Evolutionary conservation across 768 basidiomycete species (phyloP).

Genomic region (Lactifluus subvellereus): DNA sequence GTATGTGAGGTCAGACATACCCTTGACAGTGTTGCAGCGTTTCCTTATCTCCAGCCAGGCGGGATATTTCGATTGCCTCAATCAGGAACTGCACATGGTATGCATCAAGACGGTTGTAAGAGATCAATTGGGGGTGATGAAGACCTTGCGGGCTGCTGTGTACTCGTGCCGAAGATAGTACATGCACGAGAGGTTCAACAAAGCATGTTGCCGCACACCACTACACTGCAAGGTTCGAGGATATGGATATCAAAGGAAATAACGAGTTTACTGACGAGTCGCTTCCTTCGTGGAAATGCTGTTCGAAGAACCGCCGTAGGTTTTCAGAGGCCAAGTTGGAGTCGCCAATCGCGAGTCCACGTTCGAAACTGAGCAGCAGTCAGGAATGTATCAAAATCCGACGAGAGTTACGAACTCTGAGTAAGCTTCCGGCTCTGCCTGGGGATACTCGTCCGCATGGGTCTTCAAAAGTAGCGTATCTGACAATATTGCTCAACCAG

Average conservation of each 20-base stretch:
- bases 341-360: slow-evolving; percentile 58
- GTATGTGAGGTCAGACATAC: slow-evolving; percentile 32
- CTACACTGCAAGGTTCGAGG: slow-evolving; percentile 34
- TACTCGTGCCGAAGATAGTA: slow-evolving; percentile 68
- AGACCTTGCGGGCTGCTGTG: slow-evolving; percentile 62
- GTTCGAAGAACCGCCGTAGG: slow-evolving; percentile 76
- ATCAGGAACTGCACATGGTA: slow-evolving; percentile 47
- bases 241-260: neutral
- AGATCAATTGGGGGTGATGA: neutral
- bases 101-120: neutral
- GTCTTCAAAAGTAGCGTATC: slow-evolving; percentile 27
- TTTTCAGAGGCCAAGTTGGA: slow-evolving; percentile 64
- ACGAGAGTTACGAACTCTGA: slow-evolving; percentile 12
- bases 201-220: slow-evolving; percentile 71
- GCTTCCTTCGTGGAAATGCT: slow-evolving; percentile 71
- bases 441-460: slow-evolving; percentile 21
- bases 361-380: slow-evolving; percentile 51
- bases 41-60: slow-evolving; percentile 62
- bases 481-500: neutral
- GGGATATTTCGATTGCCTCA: slow-evolving; percentile 75
- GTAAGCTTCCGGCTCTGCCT: slow-evolving; percentile 21
- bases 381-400: slow-evolving; percentile 19
- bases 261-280: slow-evolving; percentile 57
- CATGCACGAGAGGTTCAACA: slow-evolving; percentile 72
- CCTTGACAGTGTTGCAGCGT: slow-evolving; percentile 78